Evolutionary conservation across 164 flowering plant species (phyloP).

Genomic region (Berberis vulgaris): DNA sequence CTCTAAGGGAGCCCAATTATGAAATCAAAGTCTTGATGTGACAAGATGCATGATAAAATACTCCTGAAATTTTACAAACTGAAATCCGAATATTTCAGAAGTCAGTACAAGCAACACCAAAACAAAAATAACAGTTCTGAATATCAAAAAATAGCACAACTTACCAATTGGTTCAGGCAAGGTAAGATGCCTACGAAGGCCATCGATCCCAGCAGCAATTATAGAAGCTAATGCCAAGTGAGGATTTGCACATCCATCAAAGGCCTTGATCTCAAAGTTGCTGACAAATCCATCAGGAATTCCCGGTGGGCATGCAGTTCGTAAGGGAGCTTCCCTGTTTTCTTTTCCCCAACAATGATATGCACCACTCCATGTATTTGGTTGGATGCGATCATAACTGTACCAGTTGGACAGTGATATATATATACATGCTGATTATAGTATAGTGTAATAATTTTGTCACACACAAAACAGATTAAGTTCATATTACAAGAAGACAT

Average conservation of each 20-base stretch:
- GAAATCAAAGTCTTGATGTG: too few relatives aligned
- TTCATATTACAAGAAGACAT: too few relatives aligned
- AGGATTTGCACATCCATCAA: conserved; percentile 98
- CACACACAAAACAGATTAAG: too few relatives aligned
- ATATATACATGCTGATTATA: background rate
- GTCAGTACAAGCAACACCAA: background rate
- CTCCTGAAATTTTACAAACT: too few relatives aligned
- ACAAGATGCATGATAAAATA: too few relatives aligned
- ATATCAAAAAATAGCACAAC: background rate
- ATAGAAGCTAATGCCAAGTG: conserved; percentile 83
- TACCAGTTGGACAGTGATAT: conserved; percentile 2
- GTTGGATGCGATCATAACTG: conserved; percentile 95
- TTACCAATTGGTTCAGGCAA: conserved; percentile 87
- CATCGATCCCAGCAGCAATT: conserved; percentile 90
- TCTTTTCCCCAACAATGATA: conserved; percentile 95
- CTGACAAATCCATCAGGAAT: conserved; percentile 66
- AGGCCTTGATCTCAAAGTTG: conserved; percentile 91
- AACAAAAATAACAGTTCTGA: background rate
- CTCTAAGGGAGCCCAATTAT: too few relatives aligned
- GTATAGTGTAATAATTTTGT: too few relatives aligned
- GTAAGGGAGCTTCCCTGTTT: conserved; percentile 84
- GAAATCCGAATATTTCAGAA: background rate
- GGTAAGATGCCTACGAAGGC: conserved; percentile 54
- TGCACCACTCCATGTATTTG: conserved; percentile 98
- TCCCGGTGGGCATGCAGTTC: conserved; percentile 96